phyloP scores from a whole-genome alignment of 805 yeast species.

The Wickerhamiella kurtzmanii region DNA sequence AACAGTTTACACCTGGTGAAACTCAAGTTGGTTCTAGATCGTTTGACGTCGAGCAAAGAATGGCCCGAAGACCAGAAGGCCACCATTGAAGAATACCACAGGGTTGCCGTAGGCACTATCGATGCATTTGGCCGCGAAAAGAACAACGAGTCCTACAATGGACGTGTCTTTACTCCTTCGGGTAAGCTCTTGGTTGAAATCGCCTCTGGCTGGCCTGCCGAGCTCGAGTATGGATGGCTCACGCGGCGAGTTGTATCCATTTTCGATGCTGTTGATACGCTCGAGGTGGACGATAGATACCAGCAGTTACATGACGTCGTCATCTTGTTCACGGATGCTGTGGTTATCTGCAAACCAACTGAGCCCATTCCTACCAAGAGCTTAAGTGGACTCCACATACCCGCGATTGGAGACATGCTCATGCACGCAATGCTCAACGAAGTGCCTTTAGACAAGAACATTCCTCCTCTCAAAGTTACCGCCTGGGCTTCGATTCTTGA shows the following conservation, averaged over 20 bases:
- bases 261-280: conserved; percentile 33
- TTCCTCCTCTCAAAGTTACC: conserved; percentile 58
- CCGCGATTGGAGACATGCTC: conserved; percentile 61
- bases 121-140: conserved; percentile 65
- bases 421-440: conserved; percentile 87
- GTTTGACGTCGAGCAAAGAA: conserved; percentile 39
- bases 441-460: conserved; percentile 42
- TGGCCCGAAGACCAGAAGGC: conserved; percentile 29
- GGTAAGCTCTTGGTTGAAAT: conserved; percentile 78
- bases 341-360: conserved; percentile 42
- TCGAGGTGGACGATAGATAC: conserved; percentile 21
- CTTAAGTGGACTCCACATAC: conserved; percentile 28
- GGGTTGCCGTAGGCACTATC: conserved; percentile 48
- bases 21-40: conserved; percentile 50
- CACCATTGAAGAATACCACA: conserved; percentile 32
- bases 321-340: conserved; percentile 67
- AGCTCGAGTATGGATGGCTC: conserved; percentile 79
- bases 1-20: conserved; percentile 61
- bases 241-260: conserved; percentile 75
- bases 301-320: conserved; percentile 36
- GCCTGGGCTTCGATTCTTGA: conserved; percentile 54
- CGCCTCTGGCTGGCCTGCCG: conserved; percentile 78
- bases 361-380: conserved; percentile 33
- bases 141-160: conserved; percentile 28
- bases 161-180: conserved; percentile 76